Base-by-base conservation (phyloP, 2,329 filamentous ascomycete genomes). In the Emergomyces orientalis region DNA sequence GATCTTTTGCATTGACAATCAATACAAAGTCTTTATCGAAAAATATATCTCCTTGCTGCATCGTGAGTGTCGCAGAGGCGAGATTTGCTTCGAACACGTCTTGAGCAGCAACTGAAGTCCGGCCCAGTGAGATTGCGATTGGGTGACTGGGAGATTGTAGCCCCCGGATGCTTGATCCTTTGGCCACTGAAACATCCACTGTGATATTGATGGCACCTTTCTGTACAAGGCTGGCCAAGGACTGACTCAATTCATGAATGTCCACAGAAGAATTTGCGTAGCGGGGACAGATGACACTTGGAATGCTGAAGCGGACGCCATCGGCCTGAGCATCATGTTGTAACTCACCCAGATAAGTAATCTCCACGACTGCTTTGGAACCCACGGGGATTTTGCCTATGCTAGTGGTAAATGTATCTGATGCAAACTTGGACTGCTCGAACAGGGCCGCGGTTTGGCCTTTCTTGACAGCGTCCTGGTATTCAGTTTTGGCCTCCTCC, bases 321-420 rank as follows among this genome's bases (percentile, higher is more conserved):
- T 91, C 86, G 2, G 83, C 78, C 65, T 86, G 84, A 52, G 85
- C 82, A 69, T 90, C 87, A 67, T 90, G 86, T 74, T 89, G 89
- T 61, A 91, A 78, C 71, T 91, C 87, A 2, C 85, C 86, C 4
- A 89, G 78, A 65, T 88, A 90, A 0, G 79, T 83, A 62, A 90
- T 83, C 13, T 86, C 79, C 7, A 90, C 81, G 7, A 79, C 71
- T 41, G 89, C 75, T 41, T 77, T 80, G 19, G 82, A 80, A 0
- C 79, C 79, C 0, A 83, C 79, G 0, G 86, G 84, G 0, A 91
- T 80, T 66, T 89, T 90, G 11, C 87, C 88, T 0, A 91, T 75
- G 0, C 81, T 84, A 0, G 86, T 87, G 3, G 80, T 84, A 71
- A 90, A 91, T 37, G 88, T 82, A 70, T 91, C 88, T 2, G 82